Percentiles rank a stretch among this genome's conserved stretches.
Conservation (phyloP, 1,139 yeast species). For the Yamadazyma atmosphaerica region DNA sequence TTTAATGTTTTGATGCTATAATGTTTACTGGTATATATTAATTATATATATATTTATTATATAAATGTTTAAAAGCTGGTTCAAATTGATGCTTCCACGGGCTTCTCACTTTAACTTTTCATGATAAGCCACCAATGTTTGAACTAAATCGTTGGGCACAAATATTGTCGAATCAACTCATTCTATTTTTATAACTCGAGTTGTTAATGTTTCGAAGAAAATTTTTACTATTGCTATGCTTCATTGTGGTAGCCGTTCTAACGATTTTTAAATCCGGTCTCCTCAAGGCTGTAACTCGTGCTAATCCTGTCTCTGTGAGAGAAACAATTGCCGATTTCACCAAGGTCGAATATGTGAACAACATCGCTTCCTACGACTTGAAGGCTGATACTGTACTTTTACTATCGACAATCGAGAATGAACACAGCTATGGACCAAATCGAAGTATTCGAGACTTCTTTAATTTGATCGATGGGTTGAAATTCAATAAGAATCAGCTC, state of each 20-base stretch:
- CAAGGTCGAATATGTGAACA: conserved; percentile 13
- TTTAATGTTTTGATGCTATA: conserved; percentile 1
- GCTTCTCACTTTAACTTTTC: background rate
- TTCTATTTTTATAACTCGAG: too few relatives aligned
- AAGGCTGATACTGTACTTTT: conserved; percentile 21
- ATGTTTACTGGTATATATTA: background rate
- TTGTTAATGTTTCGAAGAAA: background rate
- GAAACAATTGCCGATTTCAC: conserved; percentile 4
- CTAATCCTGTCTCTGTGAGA: background rate
- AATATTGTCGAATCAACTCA: too few relatives aligned
- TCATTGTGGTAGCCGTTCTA: background rate
- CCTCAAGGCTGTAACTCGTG: background rate
- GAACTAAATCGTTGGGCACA: too few relatives aligned
- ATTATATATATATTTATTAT: background rate
- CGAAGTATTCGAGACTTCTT: conserved; percentile 25
- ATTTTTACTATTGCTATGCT: background rate
- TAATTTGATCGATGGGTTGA: conserved; percentile 20
- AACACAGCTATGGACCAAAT: conserved; percentile 29
- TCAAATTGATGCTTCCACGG: too few relatives aligned
- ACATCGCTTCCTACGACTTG: conserved; percentile 9
- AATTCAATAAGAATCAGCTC: conserved; percentile 18
- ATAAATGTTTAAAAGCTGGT: background rate
- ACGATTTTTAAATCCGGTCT: background rate
- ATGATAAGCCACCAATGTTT: too few relatives aligned
- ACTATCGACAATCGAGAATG: conserved; percentile 25